Base-by-base conservation (phyloP, 129 eudicot genomes). In the Helianthus tuberosus region DNA sequence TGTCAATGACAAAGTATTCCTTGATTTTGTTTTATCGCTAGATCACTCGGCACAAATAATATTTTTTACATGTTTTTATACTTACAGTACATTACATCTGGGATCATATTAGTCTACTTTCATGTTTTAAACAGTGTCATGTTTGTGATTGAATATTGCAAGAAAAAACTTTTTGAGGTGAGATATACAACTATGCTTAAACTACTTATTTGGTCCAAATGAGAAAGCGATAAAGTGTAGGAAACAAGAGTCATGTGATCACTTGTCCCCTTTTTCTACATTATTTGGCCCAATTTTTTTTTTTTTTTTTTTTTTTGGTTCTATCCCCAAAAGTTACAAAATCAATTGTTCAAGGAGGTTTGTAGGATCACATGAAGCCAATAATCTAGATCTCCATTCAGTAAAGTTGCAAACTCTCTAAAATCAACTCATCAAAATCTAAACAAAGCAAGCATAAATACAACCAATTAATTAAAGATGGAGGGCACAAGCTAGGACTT, bases 61-160 rank as follows among this genome's bases (percentile, higher is more conserved):
- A 1, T 59, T n/a, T 36, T 17, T 60, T 32, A 14, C 8, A 11
- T 7, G 20, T 57, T 69, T 48, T 53, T 32, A 53, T 14, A 25
- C 35, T 69, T 43, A 39, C 64, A 38, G 48, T 27, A 17, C 64
- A n/a, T n/a, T n/a, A n/a, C n/a, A 9, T 36, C 67, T n/a, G 15
- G 10, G 35, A 13, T 66, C 32, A 75, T 38, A 38, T 2, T 5
- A 52, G 68, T 15, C 43, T 38, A 35, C 29, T 68, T 68, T 68
- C 77, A 70, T 8, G 52, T 43, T 71, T 29, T 67, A 27, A 64
- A 78, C 16, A 51, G 20, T 23, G 65, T 16, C 64, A 52, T 53
- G 61, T 52, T 53, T 75, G 73, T 63, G 46, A 75, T 52, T 55
- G 47, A 10, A 41, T 16, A 76, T 41, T 29, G 47, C 75, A 71